These are phyloP conservation scores for Solanum infundibuliforme DNA, from an alignment of 257 asterid genomes.

Conservation along the genomic window DNA sequence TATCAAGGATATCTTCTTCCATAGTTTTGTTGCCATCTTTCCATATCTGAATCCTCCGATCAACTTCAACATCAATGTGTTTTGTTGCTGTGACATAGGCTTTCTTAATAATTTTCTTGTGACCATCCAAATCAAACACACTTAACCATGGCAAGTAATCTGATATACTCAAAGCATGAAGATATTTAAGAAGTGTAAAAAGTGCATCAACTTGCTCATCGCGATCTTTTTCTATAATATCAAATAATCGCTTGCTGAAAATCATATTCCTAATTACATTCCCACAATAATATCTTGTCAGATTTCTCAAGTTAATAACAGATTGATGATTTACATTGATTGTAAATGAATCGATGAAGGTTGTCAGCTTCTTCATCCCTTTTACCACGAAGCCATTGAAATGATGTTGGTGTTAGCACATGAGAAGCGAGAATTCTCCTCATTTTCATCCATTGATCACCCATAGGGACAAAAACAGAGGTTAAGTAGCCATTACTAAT, in stretches of 20 bases:
- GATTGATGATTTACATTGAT: not conserved
- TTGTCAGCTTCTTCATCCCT: not conserved
- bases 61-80: not conserved
- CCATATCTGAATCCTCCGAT: not conserved
- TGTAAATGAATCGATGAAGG: not conserved
- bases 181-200: not conserved
- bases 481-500: not conserved
- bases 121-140: not conserved
- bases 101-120: too few species aligned
- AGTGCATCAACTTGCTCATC: not conserved
- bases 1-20: not conserved
- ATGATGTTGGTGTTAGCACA: not conserved
- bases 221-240: not conserved
- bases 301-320: not conserved
- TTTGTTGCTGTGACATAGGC: not conserved
- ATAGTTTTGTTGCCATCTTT: not conserved
- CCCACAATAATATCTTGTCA: not conserved
- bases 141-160: not conserved
- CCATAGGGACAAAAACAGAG: not conserved
- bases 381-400: not conserved
- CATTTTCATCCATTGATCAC: not conserved
- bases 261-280: not conserved
- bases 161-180: not conserved
- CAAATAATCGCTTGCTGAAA: not conserved
- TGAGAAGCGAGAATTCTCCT: not conserved